Base-by-base conservation (phyloP, 2,329 filamentous ascomycete species). In the Epichloe bromicola region DNA sequence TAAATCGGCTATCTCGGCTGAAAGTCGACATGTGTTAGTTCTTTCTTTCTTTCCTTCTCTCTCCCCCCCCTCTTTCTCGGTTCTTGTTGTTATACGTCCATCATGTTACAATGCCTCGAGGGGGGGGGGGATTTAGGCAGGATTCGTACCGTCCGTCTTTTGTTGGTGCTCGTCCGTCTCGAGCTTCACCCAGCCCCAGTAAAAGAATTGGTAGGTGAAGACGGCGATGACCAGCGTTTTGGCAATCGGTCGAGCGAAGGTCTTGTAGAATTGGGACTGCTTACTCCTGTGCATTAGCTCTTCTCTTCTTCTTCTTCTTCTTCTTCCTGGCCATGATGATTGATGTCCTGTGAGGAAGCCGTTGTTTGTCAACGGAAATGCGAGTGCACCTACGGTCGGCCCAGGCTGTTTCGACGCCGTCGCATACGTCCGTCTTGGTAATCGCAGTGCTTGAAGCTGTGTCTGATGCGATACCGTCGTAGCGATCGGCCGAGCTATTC, bases 171-270 rank as follows among this genome's bases (percentile, higher is more conserved):
- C 87, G 50, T 86, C 75, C 36, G 78, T 76, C 65, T 90, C 86
- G 48, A 91, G 72, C 66, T 83, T 86, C 38, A 79, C 64, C 87
- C 87, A 93, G 14, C 69, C 70, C 71, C 79, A 88, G 68, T 90
- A 91, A 14, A 76, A 67, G n/a, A 86, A 60, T 67, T 93, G 87
- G 65, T 91, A 93, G 2, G 83, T 85, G 61, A 88, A 82, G 51
- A 89, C 76, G 50, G 87, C 85, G 61, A 85, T 75, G 38, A 91
- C 74, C 57, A 88, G 78, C 50, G 82, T 81, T 69, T 89, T 91
- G 49, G 79, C 75, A 44, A 91, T 73, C 3, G 87, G 86, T 2
- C 84, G 75, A 39, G 82, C 80, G 62, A 88, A 89, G 14, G 79
- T 80, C 62, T 80, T 83, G 72, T 88, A 91, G 69, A 90, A 90